Conservation (phyloP, 2,329 filamentous ascomycete species). For the Botrytis byssoidea region DNA sequence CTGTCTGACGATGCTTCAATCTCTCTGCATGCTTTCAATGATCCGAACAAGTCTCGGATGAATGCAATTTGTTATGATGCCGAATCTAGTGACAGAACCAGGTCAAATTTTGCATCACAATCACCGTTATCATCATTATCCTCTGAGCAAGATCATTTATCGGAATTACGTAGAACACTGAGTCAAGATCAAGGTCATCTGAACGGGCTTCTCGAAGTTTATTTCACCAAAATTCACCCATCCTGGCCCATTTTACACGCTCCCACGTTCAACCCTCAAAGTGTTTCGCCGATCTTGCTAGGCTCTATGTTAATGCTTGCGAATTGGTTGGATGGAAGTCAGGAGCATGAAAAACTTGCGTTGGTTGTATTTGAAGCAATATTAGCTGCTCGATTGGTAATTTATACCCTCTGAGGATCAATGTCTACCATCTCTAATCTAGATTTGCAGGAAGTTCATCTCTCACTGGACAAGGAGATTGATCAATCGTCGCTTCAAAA, state of each 20-base stretch:
- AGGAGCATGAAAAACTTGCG: slow-evolving; percentile 1
- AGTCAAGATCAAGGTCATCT: not conserved
- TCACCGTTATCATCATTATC: slow-evolving; percentile 11
- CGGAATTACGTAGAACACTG: not conserved
- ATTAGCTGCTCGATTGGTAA: slow-evolving; percentile 8
- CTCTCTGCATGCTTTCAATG: not conserved
- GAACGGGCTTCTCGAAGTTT: not conserved
- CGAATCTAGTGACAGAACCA: not conserved
- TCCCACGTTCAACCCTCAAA: not conserved
- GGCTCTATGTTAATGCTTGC: slow-evolving; percentile 12
- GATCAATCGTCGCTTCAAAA: slow-evolving; percentile 7
- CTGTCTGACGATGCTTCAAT: not conserved
- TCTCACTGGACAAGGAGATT: slow-evolving; percentile 8
- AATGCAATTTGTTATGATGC: not conserved
- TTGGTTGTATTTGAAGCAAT: slow-evolving; percentile 12
- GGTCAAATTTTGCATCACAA: slow-evolving; percentile 1
- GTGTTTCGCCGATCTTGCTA: not conserved
- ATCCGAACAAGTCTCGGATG: slow-evolving; percentile 4
- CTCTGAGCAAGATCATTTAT: not conserved
- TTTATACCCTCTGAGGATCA: not conserved
- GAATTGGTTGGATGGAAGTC: not conserved
- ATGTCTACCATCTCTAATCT: not conserved
- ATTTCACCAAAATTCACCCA: slow-evolving; percentile 8
- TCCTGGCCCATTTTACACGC: slow-evolving; percentile 15
- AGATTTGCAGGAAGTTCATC: not conserved